phyloP scores from a whole-genome alignment of 805 yeast species.

The Yamadazyma olivae region DNA sequence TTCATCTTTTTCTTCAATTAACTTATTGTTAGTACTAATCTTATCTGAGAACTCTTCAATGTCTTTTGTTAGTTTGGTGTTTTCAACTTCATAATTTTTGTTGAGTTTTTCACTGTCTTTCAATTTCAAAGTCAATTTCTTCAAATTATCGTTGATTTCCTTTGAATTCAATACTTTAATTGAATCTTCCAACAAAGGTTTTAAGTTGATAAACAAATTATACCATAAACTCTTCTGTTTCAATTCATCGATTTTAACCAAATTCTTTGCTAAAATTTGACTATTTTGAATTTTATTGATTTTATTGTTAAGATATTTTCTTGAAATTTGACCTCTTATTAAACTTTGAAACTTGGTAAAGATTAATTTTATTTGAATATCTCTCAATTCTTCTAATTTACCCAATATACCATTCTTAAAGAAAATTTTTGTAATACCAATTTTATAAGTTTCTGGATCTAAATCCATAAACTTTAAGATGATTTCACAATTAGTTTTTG shows the following conservation, averaged over 20 bases:
- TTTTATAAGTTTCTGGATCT: slow-evolving; percentile 55
- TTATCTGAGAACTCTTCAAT: slow-evolving; percentile 32
- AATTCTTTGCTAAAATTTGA: slow-evolving; percentile 59
- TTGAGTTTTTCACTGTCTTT: slow-evolving; percentile 34
- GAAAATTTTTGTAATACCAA: slow-evolving; percentile 71
- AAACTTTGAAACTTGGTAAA: slow-evolving; percentile 62
- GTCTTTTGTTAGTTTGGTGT: slow-evolving; percentile 37
- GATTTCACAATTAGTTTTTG: slow-evolving; percentile 66
- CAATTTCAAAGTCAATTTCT: slow-evolving; percentile 42
- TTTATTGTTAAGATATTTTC: slow-evolving; percentile 45
- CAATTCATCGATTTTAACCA: slow-evolving; percentile 49
- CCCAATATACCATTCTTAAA: slow-evolving; percentile 79
- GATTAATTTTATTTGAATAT: slow-evolving; percentile 52
- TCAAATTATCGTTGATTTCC: slow-evolving; percentile 55
- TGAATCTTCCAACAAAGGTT: slow-evolving; percentile 70
- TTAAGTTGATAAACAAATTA: slow-evolving; percentile 61
- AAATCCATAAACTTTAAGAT: slow-evolving; percentile 62
- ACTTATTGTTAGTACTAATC: slow-evolving; percentile 20
- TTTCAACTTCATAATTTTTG: slow-evolving; percentile 28
- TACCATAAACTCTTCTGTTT: slow-evolving; percentile 66
- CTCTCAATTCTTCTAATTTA: slow-evolving; percentile 74
- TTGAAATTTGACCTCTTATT: slow-evolving; percentile 59
- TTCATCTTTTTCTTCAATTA: slow-evolving; percentile 45
- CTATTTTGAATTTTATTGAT: slow-evolving; percentile 70
- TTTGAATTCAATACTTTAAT: slow-evolving; percentile 57